Percentiles rank a stretch among this genome's conserved stretches.
These are phyloP conservation scores for Paratinospora sagittata DNA, from an alignment of 164 flowering plant genomes.

Conservation along the genomic window DNA sequence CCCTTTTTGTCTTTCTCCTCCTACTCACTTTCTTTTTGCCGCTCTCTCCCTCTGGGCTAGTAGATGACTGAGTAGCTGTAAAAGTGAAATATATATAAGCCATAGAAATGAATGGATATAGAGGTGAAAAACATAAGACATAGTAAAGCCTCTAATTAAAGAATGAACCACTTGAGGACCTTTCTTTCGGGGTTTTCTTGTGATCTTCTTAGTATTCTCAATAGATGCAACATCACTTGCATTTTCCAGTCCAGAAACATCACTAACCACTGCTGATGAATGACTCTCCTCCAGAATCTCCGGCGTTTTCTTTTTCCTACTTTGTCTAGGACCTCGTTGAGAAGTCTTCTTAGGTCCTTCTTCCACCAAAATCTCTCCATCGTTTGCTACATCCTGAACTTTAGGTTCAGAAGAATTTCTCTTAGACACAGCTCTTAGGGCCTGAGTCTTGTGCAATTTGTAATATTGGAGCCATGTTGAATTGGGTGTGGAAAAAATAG, in stretches of 20 bases:
- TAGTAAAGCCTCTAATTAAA: not conserved
- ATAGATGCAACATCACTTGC: constrained; percentile 1
- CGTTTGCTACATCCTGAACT: not conserved
- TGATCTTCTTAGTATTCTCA: constrained; percentile 21
- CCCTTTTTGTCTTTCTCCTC: constrained; percentile 37
- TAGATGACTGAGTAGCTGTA: constrained; percentile 34
- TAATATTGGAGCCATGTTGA: constrained; percentile 3
- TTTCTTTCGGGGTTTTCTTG: constrained; percentile 36
- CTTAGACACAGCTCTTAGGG: constrained; percentile 13
- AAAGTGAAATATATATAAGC: not conserved
- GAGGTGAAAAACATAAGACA: not conserved
- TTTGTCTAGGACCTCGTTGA: constrained; percentile 30
- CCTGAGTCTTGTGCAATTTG: not conserved
- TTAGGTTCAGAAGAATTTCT: constrained; percentile 1
- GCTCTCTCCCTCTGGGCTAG: constrained; percentile 28
- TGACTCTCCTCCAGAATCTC: constrained; percentile 26
- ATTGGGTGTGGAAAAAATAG: constrained; percentile 8
- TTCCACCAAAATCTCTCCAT: not conserved
- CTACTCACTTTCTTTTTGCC: constrained; percentile 35
- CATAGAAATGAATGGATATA: not conserved
- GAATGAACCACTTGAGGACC: constrained; percentile 23
- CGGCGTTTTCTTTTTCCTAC: constrained; percentile 39
- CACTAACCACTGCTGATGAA: constrained; percentile 13
- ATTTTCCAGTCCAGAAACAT: constrained; percentile 18
- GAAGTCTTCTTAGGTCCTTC: constrained; percentile 19